These are phyloP conservation scores for Neurospora sp. DNA, from an alignment of 495 filamentous ascomycete species.

Conservation along the genomic window DNA sequence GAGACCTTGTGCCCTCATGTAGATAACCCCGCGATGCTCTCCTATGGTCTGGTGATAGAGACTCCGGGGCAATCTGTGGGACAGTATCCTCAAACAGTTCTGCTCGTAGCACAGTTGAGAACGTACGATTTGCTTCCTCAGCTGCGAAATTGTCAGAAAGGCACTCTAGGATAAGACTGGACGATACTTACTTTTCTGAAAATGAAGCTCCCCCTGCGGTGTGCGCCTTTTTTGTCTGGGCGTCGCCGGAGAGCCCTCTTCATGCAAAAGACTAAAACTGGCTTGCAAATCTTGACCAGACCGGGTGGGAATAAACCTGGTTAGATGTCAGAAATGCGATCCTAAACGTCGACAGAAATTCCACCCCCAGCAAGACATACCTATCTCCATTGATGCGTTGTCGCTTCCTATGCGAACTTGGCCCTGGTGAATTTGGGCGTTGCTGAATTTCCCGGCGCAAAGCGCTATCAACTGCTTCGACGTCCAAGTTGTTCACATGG, in stretches of 20 bases:
- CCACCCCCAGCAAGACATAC: constrained; percentile 25
- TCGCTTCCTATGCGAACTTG: constrained; percentile 77
- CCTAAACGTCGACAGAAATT: background rate
- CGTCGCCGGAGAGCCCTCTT: constrained; percentile 84
- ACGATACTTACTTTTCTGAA: constrained; percentile 67
- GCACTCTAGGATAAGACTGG: background rate
- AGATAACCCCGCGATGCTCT: constrained; percentile 43
- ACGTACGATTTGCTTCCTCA: constrained; percentile 89
- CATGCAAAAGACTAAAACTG: constrained; percentile 80
- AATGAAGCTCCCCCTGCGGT: constrained; percentile 83
- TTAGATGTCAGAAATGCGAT: background rate
- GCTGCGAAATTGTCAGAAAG: constrained; percentile 49
- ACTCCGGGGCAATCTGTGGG: constrained; percentile 66
- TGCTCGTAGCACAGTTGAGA: constrained; percentile 75
- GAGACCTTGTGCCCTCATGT: constrained; percentile 62
- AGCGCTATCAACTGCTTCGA: constrained; percentile 25
- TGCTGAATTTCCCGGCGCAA: constrained; percentile 28
- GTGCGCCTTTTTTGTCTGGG: constrained; percentile 76
- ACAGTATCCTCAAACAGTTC: constrained; percentile 87
- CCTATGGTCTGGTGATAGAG: constrained; percentile 52
- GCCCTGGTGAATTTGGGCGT: constrained; percentile 59
- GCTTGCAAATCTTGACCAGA: constrained; percentile 88
- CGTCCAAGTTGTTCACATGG: constrained; percentile 21
- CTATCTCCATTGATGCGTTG: constrained; percentile 79
- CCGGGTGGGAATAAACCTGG: constrained; percentile 89